phyloP scores from a whole-genome alignment of 2,329 filamentous ascomycete genomes.

The Colletotrichum lini region DNA sequence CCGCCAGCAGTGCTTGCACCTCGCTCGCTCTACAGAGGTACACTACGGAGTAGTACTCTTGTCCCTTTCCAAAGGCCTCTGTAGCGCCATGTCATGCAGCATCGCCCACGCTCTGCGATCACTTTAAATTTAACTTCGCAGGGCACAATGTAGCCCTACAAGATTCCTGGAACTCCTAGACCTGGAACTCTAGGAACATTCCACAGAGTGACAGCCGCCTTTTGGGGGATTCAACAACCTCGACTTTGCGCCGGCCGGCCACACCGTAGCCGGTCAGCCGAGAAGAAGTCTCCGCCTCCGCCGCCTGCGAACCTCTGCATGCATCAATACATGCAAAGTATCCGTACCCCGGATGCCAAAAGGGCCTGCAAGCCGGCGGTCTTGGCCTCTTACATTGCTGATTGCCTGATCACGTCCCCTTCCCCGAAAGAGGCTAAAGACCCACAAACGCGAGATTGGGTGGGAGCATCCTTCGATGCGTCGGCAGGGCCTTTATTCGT shows the following conservation, averaged over 20 bases:
- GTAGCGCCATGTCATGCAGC: neutral
- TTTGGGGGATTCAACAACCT: too few relatives aligned
- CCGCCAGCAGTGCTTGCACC: neutral
- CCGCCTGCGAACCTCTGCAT: neutral
- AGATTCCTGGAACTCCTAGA: too few relatives aligned
- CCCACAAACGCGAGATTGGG: slow-evolving; percentile 18
- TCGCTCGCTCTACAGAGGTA: too few relatives aligned
- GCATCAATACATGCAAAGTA: too few relatives aligned
- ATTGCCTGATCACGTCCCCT: neutral
- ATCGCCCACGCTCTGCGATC: neutral
- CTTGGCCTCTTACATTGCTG: neutral
- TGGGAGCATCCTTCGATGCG: slow-evolving; percentile 22
- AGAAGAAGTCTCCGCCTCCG: neutral
- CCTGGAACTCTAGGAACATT: too few relatives aligned
- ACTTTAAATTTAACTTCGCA: neutral
- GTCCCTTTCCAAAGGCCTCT: neutral
- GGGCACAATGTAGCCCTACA: neutral
- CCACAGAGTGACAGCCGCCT: neutral
- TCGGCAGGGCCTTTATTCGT: slow-evolving; percentile 13
- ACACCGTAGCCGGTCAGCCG: too few relatives aligned
- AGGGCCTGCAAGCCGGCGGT: neutral
- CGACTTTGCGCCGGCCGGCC: too few relatives aligned
- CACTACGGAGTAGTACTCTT: neutral
- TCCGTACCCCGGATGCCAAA: neutral
- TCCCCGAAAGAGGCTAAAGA: slow-evolving; percentile 29